Base-by-base conservation (phyloP, 2,329 filamentous ascomycete genomes). In the Stachybotrys elegans region DNA sequence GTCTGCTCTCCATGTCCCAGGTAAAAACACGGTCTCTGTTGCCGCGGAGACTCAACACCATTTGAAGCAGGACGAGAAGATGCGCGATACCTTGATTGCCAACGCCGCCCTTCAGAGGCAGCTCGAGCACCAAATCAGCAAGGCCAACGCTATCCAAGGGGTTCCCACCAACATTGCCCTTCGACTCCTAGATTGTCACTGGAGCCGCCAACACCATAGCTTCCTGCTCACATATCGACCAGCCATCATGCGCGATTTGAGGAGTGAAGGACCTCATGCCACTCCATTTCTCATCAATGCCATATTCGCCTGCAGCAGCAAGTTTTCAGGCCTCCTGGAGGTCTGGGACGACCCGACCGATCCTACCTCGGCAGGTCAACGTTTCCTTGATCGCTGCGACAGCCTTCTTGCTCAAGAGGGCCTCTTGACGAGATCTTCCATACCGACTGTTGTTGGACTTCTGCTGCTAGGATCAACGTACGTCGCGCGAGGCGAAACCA, bases 141-240 rank as follows among this genome's bases (percentile, higher is more conserved):
- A 19, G 13, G 16, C 27, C 2, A 16, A 31, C 9, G 7, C n/a
- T 42, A 52, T 58, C 14, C 51, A 54, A 29, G 58, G 54, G 3
- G 48, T 59, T 3, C 49, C 50, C 2, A 48, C 52, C 14, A 57
- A 65, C 6, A 43, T 67, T 4, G 65, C 61, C 6, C 49, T 61
- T 27, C 65, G 68, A 47, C 53, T 68, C 9, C 51, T 69, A 14
- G 57, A 66, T 38, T 46, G 68, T 7, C 65, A 68, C 50, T 67
- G 65, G 65, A 63, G 55, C 44, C 55, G 65, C 6, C 66, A 67
- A 47, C 64, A 68, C 44, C 59, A 64, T 40, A 60, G 59, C 0
- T 67, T 61, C 35, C 52, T 67, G 3, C 46, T 68, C 9, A 65
- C 64, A 2, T 68, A 68, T 48, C 59, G 66, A 4, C 65, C 65